Evolutionary conservation across 352 stramenopile species (phyloP), one percentile per base, ranked within the genome.

Genomic region (Globisporangium heterothallicum): DNA sequence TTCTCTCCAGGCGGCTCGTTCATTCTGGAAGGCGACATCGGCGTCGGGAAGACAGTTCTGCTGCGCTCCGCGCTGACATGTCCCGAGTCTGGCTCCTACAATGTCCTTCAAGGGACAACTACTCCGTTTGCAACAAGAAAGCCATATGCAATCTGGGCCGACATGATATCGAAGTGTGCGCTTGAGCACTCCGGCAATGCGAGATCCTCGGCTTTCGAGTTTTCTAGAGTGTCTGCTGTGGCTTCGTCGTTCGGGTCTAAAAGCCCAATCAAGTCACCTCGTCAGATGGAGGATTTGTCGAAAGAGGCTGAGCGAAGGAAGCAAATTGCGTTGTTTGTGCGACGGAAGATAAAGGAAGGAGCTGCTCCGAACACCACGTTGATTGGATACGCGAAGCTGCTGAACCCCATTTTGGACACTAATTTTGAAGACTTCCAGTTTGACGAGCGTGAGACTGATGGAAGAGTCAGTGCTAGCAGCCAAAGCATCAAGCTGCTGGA

Each of bases 41-140:
- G 84, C 9, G 70, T 92, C 19, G 84, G 84, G 22, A 94, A 94
- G 61, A 92, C 78, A 0, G 68, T 88, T 35, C 43, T 94, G n/a
- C 63, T 92, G 41, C 70, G 79, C 40, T 78, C 72, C 4, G 72
- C 81, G 8, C 62, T 92, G 25, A 64, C 70, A 26, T 62, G 63
- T 18, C 75, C 71, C 0, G 70, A 86, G 45, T 64, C 65, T 3
- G 68, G 66, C 4, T 52, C 64, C 21, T 88, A 79, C 51, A 73
- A 81, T 27, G 69, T 94, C 6, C 55, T 88, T 4, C 63, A 84
- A 32, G 78, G 78, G 14, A 90, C 80, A 30, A 81, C 83, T n/a
- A 87, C 69, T 18, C 70, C 83, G 7, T 92, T 90, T 42, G 63
- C 68, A 13, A 84, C 76, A 2, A 69, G 77, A n/a, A 90, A 91